These are phyloP conservation scores for Metschnikowia peoriensis DNA, from an alignment of 805 yeast genomes.

Conservation along the genomic window DNA sequence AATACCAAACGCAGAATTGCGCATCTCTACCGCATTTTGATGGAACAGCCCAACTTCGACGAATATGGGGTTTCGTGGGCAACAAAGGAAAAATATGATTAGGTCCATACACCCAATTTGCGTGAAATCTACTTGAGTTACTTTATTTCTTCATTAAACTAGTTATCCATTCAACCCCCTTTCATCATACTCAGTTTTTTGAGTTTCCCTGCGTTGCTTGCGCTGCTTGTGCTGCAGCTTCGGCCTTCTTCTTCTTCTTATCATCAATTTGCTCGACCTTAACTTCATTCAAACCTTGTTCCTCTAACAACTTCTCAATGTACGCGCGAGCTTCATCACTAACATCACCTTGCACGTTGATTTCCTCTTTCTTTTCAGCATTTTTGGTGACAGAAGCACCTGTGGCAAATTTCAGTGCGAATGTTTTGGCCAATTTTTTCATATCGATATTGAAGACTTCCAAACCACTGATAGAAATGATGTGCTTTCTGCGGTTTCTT, in stretches of 20 bases:
- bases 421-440: constrained; percentile 87
- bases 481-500: constrained; percentile 84
- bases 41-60: constrained; percentile 15
- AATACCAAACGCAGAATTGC: constrained; percentile 22
- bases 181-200: background rate
- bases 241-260: constrained; percentile 60
- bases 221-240: constrained; percentile 18
- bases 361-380: constrained; percentile 89
- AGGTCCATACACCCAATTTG: background rate
- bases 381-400: constrained; percentile 91
- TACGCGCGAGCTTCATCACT: constrained; percentile 86
- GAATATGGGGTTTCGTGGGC: constrained; percentile 21
- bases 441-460: constrained; percentile 87
- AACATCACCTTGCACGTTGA: constrained; percentile 92
- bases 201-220: constrained; percentile 6
- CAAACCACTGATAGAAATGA: constrained; percentile 80
- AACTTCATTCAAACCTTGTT: constrained; percentile 78
- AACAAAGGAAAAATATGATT: constrained; percentile 18
- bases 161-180: background rate
- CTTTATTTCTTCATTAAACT: background rate
- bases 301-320: constrained; percentile 65
- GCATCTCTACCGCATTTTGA: constrained; percentile 19
- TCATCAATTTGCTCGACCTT: constrained; percentile 89
- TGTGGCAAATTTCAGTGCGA: constrained; percentile 92
- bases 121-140: background rate